Evolutionary conservation across 768 basidiomycete genomes (phyloP).

Genomic region (Cystofilobasidium bisporidii): DNA sequence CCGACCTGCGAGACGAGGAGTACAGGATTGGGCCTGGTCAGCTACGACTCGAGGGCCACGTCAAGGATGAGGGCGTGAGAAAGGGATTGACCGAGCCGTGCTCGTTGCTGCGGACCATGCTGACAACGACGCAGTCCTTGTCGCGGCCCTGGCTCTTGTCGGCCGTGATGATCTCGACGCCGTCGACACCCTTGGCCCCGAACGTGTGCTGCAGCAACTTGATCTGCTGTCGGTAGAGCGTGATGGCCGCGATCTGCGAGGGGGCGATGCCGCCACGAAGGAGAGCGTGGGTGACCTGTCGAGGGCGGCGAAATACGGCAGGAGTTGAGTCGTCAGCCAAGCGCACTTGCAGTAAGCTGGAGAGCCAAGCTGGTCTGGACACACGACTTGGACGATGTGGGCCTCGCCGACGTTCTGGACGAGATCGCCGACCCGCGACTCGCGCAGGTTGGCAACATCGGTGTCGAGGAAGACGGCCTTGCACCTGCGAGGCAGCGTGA

Average conservation of each 20-base stretch:
- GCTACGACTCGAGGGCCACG: too few relatives aligned
- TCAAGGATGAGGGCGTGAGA: too few relatives aligned
- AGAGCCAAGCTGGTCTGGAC: slow-evolving; percentile 1
- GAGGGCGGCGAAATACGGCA: background rate
- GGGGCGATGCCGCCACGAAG: slow-evolving; percentile 55
- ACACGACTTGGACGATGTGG: slow-evolving; percentile 41
- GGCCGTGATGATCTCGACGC: slow-evolving; percentile 73
- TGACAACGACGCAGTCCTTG: slow-evolving; percentile 89
- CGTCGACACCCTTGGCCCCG: background rate
- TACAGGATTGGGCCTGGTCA: too few relatives aligned
- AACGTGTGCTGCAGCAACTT: slow-evolving; percentile 60
- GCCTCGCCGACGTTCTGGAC: slow-evolving; percentile 85
- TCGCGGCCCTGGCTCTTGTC: slow-evolving; percentile 91
- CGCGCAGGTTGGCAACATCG: slow-evolving; percentile 63
- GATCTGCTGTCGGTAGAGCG: slow-evolving; percentile 89
- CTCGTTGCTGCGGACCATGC: slow-evolving; percentile 82
- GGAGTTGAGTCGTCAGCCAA: background rate
- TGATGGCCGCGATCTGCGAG: slow-evolving; percentile 74
- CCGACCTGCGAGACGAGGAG: slow-evolving; percentile 52
- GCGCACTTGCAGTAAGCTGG: background rate
- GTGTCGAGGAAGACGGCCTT: slow-evolving; percentile 93
- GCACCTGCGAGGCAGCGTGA: too few relatives aligned
- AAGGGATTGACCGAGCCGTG: slow-evolving; percentile 55
- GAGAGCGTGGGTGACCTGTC: slow-evolving; percentile 59
- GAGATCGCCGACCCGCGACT: slow-evolving; percentile 74